phyloP scores from a whole-genome alignment of 2,329 filamentous ascomycete genomes.

The Fulvia fulva region DNA sequence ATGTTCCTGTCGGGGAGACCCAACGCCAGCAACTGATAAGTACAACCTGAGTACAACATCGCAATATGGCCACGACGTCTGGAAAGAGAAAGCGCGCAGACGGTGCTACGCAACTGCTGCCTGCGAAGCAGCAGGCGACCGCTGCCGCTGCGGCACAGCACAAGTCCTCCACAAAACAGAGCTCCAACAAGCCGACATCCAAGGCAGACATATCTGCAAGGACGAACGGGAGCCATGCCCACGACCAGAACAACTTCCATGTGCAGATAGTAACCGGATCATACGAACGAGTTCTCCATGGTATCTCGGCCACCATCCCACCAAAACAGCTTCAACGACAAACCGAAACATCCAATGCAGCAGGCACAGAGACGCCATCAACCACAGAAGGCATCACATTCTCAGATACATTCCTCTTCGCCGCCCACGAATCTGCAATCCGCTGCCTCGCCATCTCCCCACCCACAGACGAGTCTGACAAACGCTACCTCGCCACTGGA shows the following conservation, averaged over 20 bases:
- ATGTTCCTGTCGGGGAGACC: too few species aligned
- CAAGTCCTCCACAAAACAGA: neutral
- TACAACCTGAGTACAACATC: too few species aligned
- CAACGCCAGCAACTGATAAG: too few species aligned
- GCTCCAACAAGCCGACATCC: neutral
- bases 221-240: neutral
- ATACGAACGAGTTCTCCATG: constrained; percentile 90
- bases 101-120: constrained; percentile 4
- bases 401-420: constrained; percentile 91
- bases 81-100: constrained; percentile 23
- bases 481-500: constrained; percentile 84
- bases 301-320: constrained; percentile 72
- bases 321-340: constrained; percentile 5
- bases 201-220: neutral
- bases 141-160: constrained; percentile 1
- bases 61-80: neutral
- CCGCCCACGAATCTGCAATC: constrained; percentile 85
- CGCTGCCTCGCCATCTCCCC: constrained; percentile 82
- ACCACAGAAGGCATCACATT: constrained; percentile 55
- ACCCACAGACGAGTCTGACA: constrained; percentile 56
- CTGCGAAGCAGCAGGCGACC: constrained; percentile 16
- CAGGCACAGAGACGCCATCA: neutral
- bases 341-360: neutral
- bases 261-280: constrained; percentile 89
- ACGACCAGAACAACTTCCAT: constrained; percentile 42